phyloP scores from a whole-genome alignment of 2,329 filamentous ascomycete species.

The Aurifilum marmelostoma region DNA sequence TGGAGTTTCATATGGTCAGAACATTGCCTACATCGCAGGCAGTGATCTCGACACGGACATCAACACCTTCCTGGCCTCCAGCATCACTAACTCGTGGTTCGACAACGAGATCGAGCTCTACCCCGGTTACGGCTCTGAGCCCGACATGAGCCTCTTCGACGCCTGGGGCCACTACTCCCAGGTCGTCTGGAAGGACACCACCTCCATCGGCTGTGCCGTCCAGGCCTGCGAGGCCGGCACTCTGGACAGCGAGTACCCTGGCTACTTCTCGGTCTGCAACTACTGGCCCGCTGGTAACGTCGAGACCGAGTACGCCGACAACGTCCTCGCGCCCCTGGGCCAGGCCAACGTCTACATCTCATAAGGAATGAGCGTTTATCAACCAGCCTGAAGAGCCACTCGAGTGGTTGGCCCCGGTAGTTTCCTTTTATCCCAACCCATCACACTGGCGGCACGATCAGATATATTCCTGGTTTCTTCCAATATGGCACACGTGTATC shows the following conservation, averaged over 20 bases:
- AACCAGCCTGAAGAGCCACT: not conserved
- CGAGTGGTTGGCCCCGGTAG: not conserved
- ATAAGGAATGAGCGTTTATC: not conserved
- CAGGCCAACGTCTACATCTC: conserved; percentile 36
- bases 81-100: conserved; percentile 87
- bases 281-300: conserved; percentile 74
- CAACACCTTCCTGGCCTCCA: conserved; percentile 61
- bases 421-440: not conserved
- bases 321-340: conserved; percentile 51
- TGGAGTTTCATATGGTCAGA: conserved; percentile 73
- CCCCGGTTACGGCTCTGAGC: conserved; percentile 63
- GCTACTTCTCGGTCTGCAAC: conserved; percentile 88
- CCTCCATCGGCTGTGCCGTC: conserved; percentile 65
- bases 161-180: conserved; percentile 77
- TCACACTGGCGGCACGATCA: conserved; percentile 13
- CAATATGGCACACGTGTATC: conserved; percentile 2
- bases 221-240: conserved; percentile 57
- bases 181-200: conserved; percentile 70
- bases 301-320: conserved; percentile 52
- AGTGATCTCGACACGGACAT: conserved; percentile 47
- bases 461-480: not conserved
- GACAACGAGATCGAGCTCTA: conserved; percentile 71
- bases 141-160: conserved; percentile 65
- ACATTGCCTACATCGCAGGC: conserved; percentile 72
- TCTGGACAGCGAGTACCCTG: conserved; percentile 50